These are phyloP conservation scores for Diaporthe vexans DNA, from an alignment of 2,329 filamentous ascomycete species.

Conservation along the genomic window DNA sequence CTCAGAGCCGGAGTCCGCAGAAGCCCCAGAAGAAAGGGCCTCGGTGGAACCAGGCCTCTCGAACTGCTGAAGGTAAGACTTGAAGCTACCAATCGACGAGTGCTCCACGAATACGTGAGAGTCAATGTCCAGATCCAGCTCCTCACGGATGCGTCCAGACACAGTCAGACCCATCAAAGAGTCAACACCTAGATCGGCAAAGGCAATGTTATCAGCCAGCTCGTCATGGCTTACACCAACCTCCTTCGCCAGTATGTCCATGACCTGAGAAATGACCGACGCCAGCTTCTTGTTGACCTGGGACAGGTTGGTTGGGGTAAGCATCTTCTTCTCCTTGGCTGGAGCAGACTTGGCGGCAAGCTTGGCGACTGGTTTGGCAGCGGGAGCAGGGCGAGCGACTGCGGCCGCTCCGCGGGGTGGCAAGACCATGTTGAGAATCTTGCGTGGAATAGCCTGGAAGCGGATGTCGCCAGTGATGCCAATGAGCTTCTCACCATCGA, in stretches of 20 bases:
- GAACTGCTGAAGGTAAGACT: conserved; percentile 57
- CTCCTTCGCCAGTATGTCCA: conserved; percentile 70
- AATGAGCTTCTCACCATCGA: conserved; percentile 65
- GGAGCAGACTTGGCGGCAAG: conserved; percentile 44
- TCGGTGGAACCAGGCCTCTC: conserved; percentile 50
- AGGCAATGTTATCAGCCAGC: conserved; percentile 68
- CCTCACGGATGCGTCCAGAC: conserved; percentile 68
- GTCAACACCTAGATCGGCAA: conserved; percentile 71
- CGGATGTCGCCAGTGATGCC: conserved; percentile 69
- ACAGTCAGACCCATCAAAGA: conserved; percentile 74
- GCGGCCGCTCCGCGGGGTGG: conserved; percentile 66
- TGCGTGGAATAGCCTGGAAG: conserved; percentile 77
- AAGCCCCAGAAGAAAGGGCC: conserved; percentile 48
- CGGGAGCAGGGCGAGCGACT: conserved; percentile 49
- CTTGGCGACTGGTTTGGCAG: conserved; percentile 48
- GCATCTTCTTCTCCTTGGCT: conserved; percentile 59
- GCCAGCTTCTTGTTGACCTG: conserved; percentile 66
- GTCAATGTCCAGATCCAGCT: conserved; percentile 68
- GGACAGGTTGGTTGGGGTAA: conserved; percentile 61
- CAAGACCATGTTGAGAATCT: conserved; percentile 75
- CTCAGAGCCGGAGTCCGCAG: conserved; percentile 51
- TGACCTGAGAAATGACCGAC: conserved; percentile 60
- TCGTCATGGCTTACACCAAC: conserved; percentile 68
- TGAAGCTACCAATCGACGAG: conserved; percentile 68
- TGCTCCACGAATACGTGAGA: conserved; percentile 68